Conservation (phyloP, 2,329 filamentous ascomycete species). For the Colletotrichum eremochloae region DNA sequence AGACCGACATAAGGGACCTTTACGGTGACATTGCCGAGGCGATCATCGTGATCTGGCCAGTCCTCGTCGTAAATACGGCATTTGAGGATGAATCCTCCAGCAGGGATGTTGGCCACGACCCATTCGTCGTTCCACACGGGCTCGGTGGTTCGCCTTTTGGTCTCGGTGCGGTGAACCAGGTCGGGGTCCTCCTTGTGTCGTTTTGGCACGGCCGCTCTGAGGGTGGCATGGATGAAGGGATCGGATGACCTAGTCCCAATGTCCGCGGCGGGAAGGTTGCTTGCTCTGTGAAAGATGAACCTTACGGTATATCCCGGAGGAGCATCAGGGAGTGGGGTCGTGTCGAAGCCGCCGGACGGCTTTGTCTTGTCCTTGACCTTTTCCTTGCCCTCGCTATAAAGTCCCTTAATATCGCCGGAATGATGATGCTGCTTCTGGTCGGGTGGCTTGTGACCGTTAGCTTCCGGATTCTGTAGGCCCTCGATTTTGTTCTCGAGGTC, state of each 20-base stretch:
- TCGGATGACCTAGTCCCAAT: slow-evolving; percentile 83
- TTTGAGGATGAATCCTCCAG: slow-evolving; percentile 85
- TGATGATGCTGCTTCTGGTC: slow-evolving; percentile 42
- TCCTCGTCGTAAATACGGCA: slow-evolving; percentile 93
- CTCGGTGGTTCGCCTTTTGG: slow-evolving; percentile 77
- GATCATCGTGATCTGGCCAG: slow-evolving; percentile 85
- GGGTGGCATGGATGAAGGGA: slow-evolving; percentile 83
- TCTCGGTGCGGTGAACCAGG: slow-evolving; percentile 80
- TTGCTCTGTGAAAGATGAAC: slow-evolving; percentile 85
- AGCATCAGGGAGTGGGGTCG: slow-evolving; percentile 80
- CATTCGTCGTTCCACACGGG: slow-evolving; percentile 88
- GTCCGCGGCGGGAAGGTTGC: slow-evolving; percentile 86
- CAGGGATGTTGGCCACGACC: slow-evolving; percentile 88
- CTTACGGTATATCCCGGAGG: slow-evolving; percentile 86
- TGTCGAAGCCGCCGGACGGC: slow-evolving; percentile 84
- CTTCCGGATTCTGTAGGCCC: slow-evolving; percentile 37
- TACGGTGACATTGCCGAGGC: slow-evolving; percentile 87
- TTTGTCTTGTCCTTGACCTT: slow-evolving; percentile 57
- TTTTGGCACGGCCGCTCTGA: slow-evolving; percentile 77
- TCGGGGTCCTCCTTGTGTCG: slow-evolving; percentile 89
- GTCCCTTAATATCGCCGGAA: slow-evolving; percentile 49
- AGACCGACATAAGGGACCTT: slow-evolving; percentile 71
- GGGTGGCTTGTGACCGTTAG: slow-evolving; percentile 38
- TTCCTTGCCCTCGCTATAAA: slow-evolving; percentile 53
- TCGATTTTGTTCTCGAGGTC: slow-evolving; percentile 37